These are phyloP conservation scores for Verticillium klebahnii DNA, from an alignment of 2,329 filamentous ascomycete species.

Conservation along the genomic window DNA sequence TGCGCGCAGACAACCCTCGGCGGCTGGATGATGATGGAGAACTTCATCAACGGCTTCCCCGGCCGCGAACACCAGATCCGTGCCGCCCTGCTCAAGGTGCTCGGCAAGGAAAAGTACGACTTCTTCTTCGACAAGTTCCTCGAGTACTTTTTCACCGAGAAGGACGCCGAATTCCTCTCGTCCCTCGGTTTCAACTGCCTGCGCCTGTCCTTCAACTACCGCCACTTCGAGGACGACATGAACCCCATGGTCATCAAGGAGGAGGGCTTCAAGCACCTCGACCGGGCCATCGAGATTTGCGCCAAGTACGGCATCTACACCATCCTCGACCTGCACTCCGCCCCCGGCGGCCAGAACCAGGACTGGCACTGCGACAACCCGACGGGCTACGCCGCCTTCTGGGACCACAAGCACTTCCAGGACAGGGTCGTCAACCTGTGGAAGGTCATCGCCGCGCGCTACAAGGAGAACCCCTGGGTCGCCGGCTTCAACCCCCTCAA, in stretches of 20 bases:
- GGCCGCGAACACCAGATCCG: constrained; percentile 54
- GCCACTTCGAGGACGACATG: constrained; percentile 49
- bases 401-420: constrained; percentile 42
- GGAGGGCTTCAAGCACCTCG: constrained; percentile 43
- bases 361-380: constrained; percentile 41
- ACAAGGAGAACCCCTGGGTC: constrained; percentile 34
- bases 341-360: constrained; percentile 41
- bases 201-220: constrained; percentile 57
- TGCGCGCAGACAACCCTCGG: constrained; percentile 19
- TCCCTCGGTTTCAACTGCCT: constrained; percentile 53
- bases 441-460: constrained; percentile 35
- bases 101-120: constrained; percentile 51
- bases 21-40: constrained; percentile 45
- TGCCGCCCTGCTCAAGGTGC: constrained; percentile 44
- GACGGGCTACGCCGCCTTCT: constrained; percentile 34
- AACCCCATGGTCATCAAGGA: constrained; percentile 42
- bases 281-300: constrained; percentile 42
- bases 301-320: constrained; percentile 35
- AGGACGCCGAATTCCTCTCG: constrained; percentile 54
- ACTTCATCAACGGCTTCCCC: constrained; percentile 60
- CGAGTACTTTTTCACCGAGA: constrained; percentile 54
- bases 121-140: constrained; percentile 56
- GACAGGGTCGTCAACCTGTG: constrained; percentile 39
- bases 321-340: constrained; percentile 39
- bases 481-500: constrained; percentile 33